These are phyloP conservation scores for Amanita fuliginea DNA, from an alignment of 768 basidiomycete species.

Conservation along the genomic window DNA sequence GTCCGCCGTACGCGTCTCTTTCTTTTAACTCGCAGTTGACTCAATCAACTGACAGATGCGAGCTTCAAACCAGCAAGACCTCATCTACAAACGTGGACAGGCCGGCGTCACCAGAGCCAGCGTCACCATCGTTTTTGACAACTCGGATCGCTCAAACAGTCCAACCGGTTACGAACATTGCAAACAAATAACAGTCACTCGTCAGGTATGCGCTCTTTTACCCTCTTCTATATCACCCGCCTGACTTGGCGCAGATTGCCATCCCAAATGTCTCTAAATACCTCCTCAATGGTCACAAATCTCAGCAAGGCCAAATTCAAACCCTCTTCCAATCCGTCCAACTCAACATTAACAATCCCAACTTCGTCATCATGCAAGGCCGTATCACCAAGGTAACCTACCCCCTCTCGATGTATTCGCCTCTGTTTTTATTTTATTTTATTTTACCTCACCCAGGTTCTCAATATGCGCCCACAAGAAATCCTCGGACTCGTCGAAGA, in stretches of 20 bases:
- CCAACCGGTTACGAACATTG: slow-evolving; percentile 73
- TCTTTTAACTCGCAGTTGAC: background rate
- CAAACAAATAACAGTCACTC: slow-evolving; percentile 91
- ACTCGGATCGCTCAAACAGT: slow-evolving; percentile 77
- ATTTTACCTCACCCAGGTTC: slow-evolving; percentile 37
- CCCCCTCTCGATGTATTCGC: background rate
- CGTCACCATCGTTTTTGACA: slow-evolving; percentile 98
- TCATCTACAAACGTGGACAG: slow-evolving; percentile 98
- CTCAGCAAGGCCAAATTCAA: slow-evolving; percentile 76
- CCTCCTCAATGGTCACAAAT: slow-evolving; percentile 91
- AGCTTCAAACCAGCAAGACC: slow-evolving; percentile 89
- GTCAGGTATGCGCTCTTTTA: slow-evolving; percentile 50
- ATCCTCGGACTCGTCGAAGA: slow-evolving; percentile 98
- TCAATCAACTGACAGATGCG: slow-evolving; percentile 54
- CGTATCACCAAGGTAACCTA: slow-evolving; percentile 85
- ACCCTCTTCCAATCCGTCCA: slow-evolving; percentile 94
- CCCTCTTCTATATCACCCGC: too few species aligned
- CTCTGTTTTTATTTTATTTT: too few species aligned
- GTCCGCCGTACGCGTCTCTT: slow-evolving; percentile 50
- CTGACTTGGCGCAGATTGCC: slow-evolving; percentile 49
- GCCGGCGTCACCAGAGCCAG: slow-evolving; percentile 95
- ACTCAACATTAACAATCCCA: slow-evolving; percentile 98
- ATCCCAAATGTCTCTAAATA: slow-evolving; percentile 93
- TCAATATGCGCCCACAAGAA: slow-evolving; percentile 98
- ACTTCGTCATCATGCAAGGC: slow-evolving; percentile 99